Evolutionary conservation across 371 early-diverging fungal species (phyloP).

Genomic region (Choanephora cucurbitarum): DNA sequence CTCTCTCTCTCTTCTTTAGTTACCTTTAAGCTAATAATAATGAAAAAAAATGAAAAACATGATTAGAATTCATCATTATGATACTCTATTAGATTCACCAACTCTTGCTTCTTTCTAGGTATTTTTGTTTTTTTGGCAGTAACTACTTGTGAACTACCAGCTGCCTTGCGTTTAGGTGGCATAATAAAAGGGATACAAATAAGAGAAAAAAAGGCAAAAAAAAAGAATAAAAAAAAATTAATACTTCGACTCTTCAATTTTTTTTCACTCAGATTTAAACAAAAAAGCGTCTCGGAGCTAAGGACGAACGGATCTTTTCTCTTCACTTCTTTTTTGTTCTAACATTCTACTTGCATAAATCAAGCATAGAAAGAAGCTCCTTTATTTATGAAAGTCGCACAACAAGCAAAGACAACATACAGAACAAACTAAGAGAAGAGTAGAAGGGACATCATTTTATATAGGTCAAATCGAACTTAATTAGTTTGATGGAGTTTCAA

Average conservation of each 20-base stretch:
- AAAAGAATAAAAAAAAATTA: not conserved
- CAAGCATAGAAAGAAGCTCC: no score
- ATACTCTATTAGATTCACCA: no score
- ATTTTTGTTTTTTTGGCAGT: constrained; percentile 11
- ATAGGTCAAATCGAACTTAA: no score
- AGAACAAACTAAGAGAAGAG: no score
- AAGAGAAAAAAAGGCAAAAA: constrained; percentile 3
- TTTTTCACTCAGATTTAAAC: not conserved
- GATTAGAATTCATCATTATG: no score
- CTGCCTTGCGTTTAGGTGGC: constrained; percentile 30
- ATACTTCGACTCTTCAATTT: not conserved
- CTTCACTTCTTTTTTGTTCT: no score
- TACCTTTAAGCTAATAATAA: constrained; percentile 10
- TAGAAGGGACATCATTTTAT: no score
- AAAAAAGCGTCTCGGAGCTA: no score
- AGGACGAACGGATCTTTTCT: no score
- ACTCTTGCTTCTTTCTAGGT: constrained; percentile 3
- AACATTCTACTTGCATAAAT: no score
- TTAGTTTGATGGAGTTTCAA: constrained; percentile 31
- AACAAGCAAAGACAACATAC: not conserved
- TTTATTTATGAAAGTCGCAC: no score
- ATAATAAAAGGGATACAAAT: constrained; percentile 10
- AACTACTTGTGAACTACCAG: not conserved
- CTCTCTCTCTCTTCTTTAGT: no score
- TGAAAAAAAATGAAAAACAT: not conserved